phyloP scores from a whole-genome alignment of 148 eudicot genomes.

The Rhododendron ovatum region DNA sequence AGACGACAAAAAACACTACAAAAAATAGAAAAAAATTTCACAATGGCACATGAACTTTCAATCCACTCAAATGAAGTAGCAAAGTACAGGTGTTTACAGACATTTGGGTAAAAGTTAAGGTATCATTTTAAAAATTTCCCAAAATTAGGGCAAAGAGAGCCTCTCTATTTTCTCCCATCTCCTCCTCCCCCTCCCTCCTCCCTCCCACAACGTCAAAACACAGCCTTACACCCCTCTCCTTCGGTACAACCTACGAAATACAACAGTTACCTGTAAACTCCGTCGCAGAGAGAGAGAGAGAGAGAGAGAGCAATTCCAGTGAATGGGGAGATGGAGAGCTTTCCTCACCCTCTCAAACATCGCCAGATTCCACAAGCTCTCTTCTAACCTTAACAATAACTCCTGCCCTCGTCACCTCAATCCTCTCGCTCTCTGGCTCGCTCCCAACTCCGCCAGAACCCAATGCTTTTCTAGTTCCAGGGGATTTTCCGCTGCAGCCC shows the following conservation, averaged over 20 bases:
- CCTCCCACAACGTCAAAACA: no score
- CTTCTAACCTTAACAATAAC: conserved; percentile 1
- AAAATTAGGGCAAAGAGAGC: no score
- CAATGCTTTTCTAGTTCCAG: conserved; percentile 28
- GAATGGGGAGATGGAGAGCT: conserved; percentile 84
- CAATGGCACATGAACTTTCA: no score
- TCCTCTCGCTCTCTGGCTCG: conserved; percentile 1
- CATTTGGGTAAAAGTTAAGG: no score
- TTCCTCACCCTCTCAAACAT: conserved; percentile 40
- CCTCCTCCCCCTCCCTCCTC: no score
- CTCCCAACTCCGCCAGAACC: conserved; percentile 19
- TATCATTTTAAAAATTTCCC: no score
- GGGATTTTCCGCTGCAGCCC: conserved; percentile 43
- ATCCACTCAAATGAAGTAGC: no score
- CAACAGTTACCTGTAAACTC: background rate
- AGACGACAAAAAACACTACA: no score
- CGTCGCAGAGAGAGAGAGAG: background rate
- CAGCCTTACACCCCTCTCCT: no score
- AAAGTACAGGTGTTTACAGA: no score
- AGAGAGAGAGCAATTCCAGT: conserved; percentile 7
- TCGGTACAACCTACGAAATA: background rate
- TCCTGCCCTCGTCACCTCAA: background rate
- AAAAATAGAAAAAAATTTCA: no score
- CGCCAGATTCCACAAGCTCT: conserved; percentile 21
- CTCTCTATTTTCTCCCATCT: no score